Evolutionary conservation across 352 stramenopile genomes (phyloP), one percentile per base, ranked within the genome.

Genomic region (Pythium dissotocum): DNA sequence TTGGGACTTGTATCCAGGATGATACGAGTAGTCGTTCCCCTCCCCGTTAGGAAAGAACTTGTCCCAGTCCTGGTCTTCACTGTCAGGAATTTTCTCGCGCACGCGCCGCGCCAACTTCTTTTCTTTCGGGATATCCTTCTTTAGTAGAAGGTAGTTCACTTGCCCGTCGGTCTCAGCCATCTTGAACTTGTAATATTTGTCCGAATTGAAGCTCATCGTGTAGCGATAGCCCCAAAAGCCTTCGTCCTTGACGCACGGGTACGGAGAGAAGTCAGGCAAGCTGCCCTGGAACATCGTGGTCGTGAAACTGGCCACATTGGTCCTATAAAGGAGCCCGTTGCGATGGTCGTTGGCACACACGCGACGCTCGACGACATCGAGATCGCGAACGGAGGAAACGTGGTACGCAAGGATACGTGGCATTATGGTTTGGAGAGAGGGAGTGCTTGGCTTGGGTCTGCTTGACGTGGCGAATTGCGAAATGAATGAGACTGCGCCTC

Each of bases 251-350:
- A 28, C 46, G 26, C 36, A 35, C 4, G 62, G 62, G 24, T 69
- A 69, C 36, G 62, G 62, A 48, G 38, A 58, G 24, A 63, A 48
- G 12, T 54, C 44, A 9, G 62, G 62, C 6, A 55, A 53, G 7
- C 28, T 13, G 0, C 62, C 62, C 12, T 63, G 28, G 40, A 58
- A 69, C 14, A 49, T 18, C 10, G 62, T 69, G 12, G 62, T 69
- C 30, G 62, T 69, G 42, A 69, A 69, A 32, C 62, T 49, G 8
- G 53, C 62, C 38, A 69, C 53, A 9, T 56, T 55, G 1, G 53
- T 36, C 12, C 62, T 40, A 21, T 63, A 63, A 0, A 69, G 53
- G 18, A 51, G 30, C 21, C 62, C 62, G 33, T 69, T 53, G 26
- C 62, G 62, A 3, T 38, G 1, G 3, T 4, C 0, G 33, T 69